Conservation (phyloP, 345 rosid species). For the Euphorbia lathyris region DNA sequence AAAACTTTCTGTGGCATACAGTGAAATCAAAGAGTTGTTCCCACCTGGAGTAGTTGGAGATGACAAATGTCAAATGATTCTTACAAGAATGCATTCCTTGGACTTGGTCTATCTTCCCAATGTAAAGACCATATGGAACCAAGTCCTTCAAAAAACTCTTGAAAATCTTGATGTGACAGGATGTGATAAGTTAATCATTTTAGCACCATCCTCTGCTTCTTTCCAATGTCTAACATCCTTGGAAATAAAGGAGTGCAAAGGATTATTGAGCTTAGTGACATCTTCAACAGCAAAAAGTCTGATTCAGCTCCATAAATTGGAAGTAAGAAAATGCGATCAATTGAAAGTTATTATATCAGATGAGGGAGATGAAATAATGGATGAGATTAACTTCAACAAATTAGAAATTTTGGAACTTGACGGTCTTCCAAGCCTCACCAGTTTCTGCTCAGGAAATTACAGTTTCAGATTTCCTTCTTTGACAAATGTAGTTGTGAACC, state of each 20-base stretch:
- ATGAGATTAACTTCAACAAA: neutral
- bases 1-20: neutral
- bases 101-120: rapidly evolving
- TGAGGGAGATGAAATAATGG: neutral
- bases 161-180: neutral
- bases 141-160: slow-evolving; percentile 14
- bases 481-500: neutral
- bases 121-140: slow-evolving; percentile 4
- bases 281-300: slow-evolving; percentile 3
- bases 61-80: neutral
- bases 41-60: neutral
- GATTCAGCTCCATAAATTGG: slow-evolving; percentile 1
- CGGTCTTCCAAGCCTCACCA: neutral
- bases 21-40: slow-evolving; percentile 12
- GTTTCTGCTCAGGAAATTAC: neutral
- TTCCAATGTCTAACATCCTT: slow-evolving; percentile 8
- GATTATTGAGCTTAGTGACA: neutral
- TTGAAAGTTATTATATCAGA: slow-evolving; percentile 9
- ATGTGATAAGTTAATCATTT: slow-evolving; percentile 12
- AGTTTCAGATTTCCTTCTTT: slow-evolving; percentile 9
- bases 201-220: neutral
- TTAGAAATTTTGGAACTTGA: neutral
- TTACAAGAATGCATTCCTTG: neutral
- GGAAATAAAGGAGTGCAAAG: neutral
- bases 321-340: neutral